Conservation (phyloP, 139 green algal species). For the Tetraselmis striata region DNA sequence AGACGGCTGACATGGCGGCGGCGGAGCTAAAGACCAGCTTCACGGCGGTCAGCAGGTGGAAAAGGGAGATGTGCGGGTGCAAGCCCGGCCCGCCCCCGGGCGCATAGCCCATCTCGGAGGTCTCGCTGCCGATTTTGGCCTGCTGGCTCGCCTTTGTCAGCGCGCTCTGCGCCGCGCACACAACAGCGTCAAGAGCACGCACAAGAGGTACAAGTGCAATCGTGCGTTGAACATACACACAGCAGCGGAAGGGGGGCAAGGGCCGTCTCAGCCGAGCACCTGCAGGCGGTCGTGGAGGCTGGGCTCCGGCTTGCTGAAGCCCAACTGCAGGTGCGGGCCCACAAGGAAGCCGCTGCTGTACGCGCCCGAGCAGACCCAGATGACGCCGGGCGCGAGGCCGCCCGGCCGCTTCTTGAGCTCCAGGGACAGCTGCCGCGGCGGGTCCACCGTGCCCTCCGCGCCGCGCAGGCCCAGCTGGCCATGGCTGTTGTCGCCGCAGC, state of each 20-base stretch:
- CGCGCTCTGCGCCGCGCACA: neutral
- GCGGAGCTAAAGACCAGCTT: constrained; percentile 72
- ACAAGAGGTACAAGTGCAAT: too few relatives aligned
- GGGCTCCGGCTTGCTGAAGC: neutral
- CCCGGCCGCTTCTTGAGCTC: constrained; percentile 5
- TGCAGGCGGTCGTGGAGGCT: neutral
- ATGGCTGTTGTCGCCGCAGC: constrained; percentile 47
- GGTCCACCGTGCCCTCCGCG: constrained; percentile 18
- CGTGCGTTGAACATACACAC: too few relatives aligned
- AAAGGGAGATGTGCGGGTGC: neutral
- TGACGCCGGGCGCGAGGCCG: constrained; percentile 42
- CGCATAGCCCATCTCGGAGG: neutral
- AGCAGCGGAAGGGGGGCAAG: too few relatives aligned
- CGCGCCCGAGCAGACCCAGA: constrained; percentile 41
- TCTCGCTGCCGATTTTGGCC: neutral
- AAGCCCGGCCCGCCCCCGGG: too few relatives aligned
- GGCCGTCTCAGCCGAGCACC: too few relatives aligned
- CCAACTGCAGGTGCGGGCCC: constrained; percentile 9
- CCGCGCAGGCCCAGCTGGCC: constrained; percentile 35
- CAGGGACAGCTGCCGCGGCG: constrained; percentile 7
- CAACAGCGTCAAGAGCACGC: too few relatives aligned
- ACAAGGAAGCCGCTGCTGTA: constrained; percentile 59
- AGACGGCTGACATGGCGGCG: constrained; percentile 69
- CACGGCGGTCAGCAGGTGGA: constrained; percentile 34
- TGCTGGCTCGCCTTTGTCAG: neutral